phyloP scores from a whole-genome alignment of 2,329 filamentous ascomycete species.

The Teratosphaeriaceae sp. region DNA sequence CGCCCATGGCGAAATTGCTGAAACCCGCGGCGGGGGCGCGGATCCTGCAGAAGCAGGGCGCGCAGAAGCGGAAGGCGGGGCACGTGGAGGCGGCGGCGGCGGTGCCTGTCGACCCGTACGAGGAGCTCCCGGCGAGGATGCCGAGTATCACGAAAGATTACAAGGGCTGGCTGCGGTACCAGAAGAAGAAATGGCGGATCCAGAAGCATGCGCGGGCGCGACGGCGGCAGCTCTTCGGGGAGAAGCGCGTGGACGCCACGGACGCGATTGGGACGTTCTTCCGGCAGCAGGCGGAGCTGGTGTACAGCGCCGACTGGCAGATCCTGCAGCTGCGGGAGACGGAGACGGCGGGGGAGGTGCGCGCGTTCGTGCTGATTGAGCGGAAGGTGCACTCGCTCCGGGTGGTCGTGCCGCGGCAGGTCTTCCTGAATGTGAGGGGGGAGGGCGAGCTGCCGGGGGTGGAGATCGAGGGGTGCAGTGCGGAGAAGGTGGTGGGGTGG shows the following conservation, averaged over 20 bases:
- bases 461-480: slow-evolving; percentile 74
- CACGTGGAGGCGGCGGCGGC: slow-evolving; percentile 39
- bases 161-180: slow-evolving; percentile 78
- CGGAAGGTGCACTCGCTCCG: slow-evolving; percentile 84
- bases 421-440: slow-evolving; percentile 88
- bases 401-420: slow-evolving; percentile 77
- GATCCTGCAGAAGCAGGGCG: slow-evolving; percentile 14
- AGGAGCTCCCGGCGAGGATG: slow-evolving; percentile 74
- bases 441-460: slow-evolving; percentile 85
- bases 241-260: slow-evolving; percentile 57
- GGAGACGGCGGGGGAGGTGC: slow-evolving; percentile 77
- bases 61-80: slow-evolving; percentile 46
- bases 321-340: slow-evolving; percentile 79
- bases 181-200: slow-evolving; percentile 98
- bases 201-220: slow-evolving; percentile 85
- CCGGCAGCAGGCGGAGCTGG: slow-evolving; percentile 82
- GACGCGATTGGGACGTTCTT: slow-evolving; percentile 67
- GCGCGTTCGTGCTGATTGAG: slow-evolving; percentile 87
- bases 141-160: slow-evolving; percentile 84
- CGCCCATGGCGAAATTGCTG: slow-evolving; percentile 25
- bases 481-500: slow-evolving; percentile 89
- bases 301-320: slow-evolving; percentile 93
- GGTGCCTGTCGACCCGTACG: slow-evolving; percentile 69
- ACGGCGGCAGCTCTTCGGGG: slow-evolving; percentile 86
- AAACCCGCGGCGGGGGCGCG: slow-evolving; percentile 41